phyloP scores from a whole-genome alignment of 345 rosid genomes.

The Dipteronia sinensis region DNA sequence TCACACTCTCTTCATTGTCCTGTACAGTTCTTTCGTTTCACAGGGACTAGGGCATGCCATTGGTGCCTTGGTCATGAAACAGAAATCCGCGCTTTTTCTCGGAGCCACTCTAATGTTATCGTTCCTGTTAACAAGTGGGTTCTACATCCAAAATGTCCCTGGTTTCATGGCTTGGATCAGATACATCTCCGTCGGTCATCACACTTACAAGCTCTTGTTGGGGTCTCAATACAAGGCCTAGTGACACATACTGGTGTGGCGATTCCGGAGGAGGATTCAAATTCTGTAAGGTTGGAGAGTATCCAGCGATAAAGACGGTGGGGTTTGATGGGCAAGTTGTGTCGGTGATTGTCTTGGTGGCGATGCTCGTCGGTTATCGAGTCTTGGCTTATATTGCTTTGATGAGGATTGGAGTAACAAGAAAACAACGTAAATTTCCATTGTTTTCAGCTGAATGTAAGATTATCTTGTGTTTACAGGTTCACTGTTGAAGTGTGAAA shows the following conservation, averaged over 20 bases:
- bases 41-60: conserved; percentile 60
- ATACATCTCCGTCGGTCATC: conserved; percentile 42
- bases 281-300: conserved; percentile 46
- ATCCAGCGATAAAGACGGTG: conserved; percentile 33
- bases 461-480: background rate
- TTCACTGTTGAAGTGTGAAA: background rate
- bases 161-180: conserved; percentile 49
- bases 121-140: conserved; percentile 47
- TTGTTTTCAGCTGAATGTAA: background rate
- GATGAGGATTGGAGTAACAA: conserved; percentile 32
- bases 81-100: conserved; percentile 32
- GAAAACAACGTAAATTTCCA: background rate
- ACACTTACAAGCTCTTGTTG: conserved; percentile 48
- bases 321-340: conserved; percentile 42
- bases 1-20: conserved; percentile 8
- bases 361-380: conserved; percentile 51
- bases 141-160: conserved; percentile 54
- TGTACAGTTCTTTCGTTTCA: conserved; percentile 43
- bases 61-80: conserved; percentile 57
- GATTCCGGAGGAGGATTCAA: background rate
- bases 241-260: conserved; percentile 41
- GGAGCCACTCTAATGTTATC: conserved; percentile 45
- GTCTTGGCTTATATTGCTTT: conserved; percentile 53
- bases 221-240: conserved; percentile 40
- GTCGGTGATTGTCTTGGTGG: conserved; percentile 32